These are phyloP conservation scores for Cutaneotrichosporon arboriforme DNA, from an alignment of 1,284 basidiomycete species.

Conservation along the genomic window DNA sequence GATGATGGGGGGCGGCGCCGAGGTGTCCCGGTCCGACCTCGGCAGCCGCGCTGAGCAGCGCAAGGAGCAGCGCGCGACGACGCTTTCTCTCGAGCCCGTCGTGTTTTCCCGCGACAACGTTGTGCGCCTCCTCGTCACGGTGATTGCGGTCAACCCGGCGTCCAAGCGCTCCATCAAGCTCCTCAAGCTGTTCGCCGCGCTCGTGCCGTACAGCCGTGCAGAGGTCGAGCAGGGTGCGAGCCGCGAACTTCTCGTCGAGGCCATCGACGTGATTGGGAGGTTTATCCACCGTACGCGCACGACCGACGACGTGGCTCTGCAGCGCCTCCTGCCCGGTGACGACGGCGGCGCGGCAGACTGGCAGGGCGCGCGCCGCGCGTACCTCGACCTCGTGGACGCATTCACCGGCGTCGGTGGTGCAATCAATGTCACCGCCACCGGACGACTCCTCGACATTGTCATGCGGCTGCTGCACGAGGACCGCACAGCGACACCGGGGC, in stretches of 20 bases:
- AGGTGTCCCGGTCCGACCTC: slow-evolving; percentile 52
- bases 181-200: slow-evolving; percentile 57
- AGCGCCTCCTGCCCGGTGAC: slow-evolving; percentile 49
- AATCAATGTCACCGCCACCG: slow-evolving; percentile 51
- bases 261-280: slow-evolving; percentile 59
- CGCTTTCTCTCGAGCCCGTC: slow-evolving; percentile 59
- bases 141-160: slow-evolving; percentile 68
- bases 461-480: slow-evolving; percentile 54
- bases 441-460: slow-evolving; percentile 58
- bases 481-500: not conserved
- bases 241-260: slow-evolving; percentile 58
- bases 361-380: slow-evolving; percentile 59
- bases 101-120: slow-evolving; percentile 62
- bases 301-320: slow-evolving; percentile 47
- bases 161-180: slow-evolving; percentile 64
- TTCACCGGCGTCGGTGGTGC: slow-evolving; percentile 59
- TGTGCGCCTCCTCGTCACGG: slow-evolving; percentile 66
- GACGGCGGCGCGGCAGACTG: slow-evolving; percentile 54
- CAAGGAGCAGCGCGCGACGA: slow-evolving; percentile 47
- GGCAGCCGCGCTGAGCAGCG: slow-evolving; percentile 60
- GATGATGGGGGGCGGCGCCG: slow-evolving; percentile 43
- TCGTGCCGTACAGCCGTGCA: slow-evolving; percentile 58
- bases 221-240: slow-evolving; percentile 28
- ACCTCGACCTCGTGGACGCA: slow-evolving; percentile 57
- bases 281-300: slow-evolving; percentile 25